Evolutionary conservation across 23 red algal species (phyloP), one percentile per base, ranked within the genome.

Genomic region (Gracilaria gracilis): DNA sequence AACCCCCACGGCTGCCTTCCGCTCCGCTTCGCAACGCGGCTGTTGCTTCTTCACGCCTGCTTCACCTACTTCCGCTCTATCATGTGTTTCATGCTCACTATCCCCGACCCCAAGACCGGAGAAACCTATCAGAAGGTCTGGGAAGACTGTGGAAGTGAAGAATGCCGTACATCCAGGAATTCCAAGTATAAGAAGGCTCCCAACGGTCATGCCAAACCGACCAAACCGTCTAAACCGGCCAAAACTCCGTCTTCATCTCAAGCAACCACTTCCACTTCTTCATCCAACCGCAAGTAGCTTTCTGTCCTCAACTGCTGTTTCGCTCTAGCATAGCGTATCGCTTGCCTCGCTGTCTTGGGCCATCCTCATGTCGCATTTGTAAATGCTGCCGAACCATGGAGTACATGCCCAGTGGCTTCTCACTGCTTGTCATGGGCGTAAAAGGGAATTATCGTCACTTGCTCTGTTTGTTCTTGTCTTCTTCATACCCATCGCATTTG

Each of bases 71-170:
- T 27, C 27, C 42, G 42, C 38, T 55, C 17, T 20, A 55, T 19
- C 25, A 77, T 77, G 72, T 77, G 72, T 77, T 77, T 49, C 72
- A 77, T 77, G 72, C 72, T 77, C 20, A 77, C 72, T 42, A 77
- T 77, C 38, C 38, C 72, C 72, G 72, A 77, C 72, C 72, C 72
- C 0, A 77, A 48, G 20, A 77, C 72, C 38, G 72, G 72, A 25
- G 19, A 8, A 15, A 77, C 46, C 23, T 46, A 51, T 20, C 72
- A 77, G 23, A 46, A 8, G 9, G 72, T 77, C 1, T 77, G 72
- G 72, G 72, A 77, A 77, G 72, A 77, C 42, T 77, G 72, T 51
- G 72, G 34, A 46, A 77, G 72, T 23, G 40, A 46, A 46, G 72
- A 77, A 6, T 77, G 72, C 39, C 72, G 46, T 4, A 77, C 72